Percentiles rank a stretch among this genome's conserved stretches.
Evolutionary conservation across 2,329 filamentous ascomycete genomes (phyloP).

Genomic region (Microdochium nivale): DNA sequence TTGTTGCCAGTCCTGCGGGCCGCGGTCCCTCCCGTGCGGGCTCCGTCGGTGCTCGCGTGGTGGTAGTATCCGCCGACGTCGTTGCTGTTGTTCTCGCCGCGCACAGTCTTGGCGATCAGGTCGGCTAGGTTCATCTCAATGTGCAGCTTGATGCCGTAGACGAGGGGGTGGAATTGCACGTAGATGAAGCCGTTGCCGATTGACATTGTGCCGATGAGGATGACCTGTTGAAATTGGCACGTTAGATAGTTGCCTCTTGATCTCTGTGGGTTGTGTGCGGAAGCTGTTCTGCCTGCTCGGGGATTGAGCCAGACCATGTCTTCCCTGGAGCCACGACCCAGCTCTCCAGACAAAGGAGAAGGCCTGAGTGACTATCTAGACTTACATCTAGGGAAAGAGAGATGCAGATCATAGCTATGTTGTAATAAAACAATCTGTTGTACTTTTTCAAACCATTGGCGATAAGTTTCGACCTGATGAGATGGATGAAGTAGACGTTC

Average conservation of each 20-base stretch:
- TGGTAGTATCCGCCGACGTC: not conserved
- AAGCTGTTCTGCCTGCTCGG: too few relatives aligned
- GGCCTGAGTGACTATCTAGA: too few relatives aligned
- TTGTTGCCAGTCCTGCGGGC: not conserved
- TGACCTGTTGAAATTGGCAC: too few relatives aligned
- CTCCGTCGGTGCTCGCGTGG: not conserved
- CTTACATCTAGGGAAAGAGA: constrained; percentile 32
- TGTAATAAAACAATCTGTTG: constrained; percentile 29
- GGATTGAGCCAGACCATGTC: too few relatives aligned
- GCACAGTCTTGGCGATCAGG: constrained; percentile 25
- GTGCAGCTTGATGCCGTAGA: constrained; percentile 33
- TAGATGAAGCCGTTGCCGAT: constrained; percentile 31
- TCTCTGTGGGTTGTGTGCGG: too few relatives aligned
- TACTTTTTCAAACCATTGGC: constrained; percentile 32
- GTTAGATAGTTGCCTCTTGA: too few relatives aligned
- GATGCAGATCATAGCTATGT: constrained; percentile 28
- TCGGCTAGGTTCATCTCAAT: constrained; percentile 36
- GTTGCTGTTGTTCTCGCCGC: constrained; percentile 1
- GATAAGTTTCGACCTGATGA: constrained; percentile 28
- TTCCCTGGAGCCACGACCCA: too few relatives aligned
- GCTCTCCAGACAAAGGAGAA: too few relatives aligned
- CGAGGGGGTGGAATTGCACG: constrained; percentile 33
- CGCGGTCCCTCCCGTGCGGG: not conserved
- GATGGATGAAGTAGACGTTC: constrained; percentile 33
- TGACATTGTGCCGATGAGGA: constrained; percentile 27